Evolutionary conservation across 2,329 filamentous ascomycete genomes (phyloP).

Genomic region (Ophiocordyceps australis): DNA sequence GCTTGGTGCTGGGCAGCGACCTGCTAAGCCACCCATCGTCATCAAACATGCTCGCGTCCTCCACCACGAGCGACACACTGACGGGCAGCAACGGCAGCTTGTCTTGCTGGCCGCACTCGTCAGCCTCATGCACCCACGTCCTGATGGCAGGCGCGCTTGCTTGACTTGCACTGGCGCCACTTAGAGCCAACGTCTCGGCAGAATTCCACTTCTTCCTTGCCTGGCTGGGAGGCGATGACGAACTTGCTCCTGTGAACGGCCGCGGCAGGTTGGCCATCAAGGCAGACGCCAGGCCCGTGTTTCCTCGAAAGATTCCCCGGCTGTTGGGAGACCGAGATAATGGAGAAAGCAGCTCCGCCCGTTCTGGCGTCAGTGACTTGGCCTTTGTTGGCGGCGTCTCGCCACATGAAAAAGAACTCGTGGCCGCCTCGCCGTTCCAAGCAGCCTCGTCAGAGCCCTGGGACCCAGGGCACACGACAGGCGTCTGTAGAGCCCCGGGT

Average conservation of each 20-base stretch:
- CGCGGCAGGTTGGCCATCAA: constrained; percentile 36
- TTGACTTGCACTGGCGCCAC: constrained; percentile 28
- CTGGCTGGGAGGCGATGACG: constrained; percentile 24
- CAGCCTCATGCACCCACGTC: too few relatives aligned
- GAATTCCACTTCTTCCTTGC: constrained; percentile 39
- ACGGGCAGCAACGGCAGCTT: constrained; percentile 27
- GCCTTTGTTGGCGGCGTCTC: constrained; percentile 39
- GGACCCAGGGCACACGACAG: constrained; percentile 33
- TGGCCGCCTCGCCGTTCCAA: constrained; percentile 34
- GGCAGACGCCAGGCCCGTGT: constrained; percentile 35
- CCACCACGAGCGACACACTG: constrained; percentile 32
- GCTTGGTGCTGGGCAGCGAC: constrained; percentile 35
- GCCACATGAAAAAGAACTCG: constrained; percentile 41
- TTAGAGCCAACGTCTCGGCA: constrained; percentile 37
- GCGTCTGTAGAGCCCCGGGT: constrained; percentile 36
- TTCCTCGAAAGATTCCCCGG: constrained; percentile 30
- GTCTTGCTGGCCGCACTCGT: too few relatives aligned
- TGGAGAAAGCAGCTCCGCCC: constrained; percentile 29
- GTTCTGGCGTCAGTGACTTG: constrained; percentile 24
- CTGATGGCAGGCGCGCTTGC: constrained; percentile 25
- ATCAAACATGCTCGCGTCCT: constrained; percentile 48
- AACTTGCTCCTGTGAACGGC: constrained; percentile 17
- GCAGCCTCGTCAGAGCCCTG: constrained; percentile 35
- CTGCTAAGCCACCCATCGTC: constrained; percentile 47
- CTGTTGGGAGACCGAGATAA: constrained; percentile 42